phyloP scores from a whole-genome alignment of 805 yeast genomes.

The Myxozyma melibiosi region DNA sequence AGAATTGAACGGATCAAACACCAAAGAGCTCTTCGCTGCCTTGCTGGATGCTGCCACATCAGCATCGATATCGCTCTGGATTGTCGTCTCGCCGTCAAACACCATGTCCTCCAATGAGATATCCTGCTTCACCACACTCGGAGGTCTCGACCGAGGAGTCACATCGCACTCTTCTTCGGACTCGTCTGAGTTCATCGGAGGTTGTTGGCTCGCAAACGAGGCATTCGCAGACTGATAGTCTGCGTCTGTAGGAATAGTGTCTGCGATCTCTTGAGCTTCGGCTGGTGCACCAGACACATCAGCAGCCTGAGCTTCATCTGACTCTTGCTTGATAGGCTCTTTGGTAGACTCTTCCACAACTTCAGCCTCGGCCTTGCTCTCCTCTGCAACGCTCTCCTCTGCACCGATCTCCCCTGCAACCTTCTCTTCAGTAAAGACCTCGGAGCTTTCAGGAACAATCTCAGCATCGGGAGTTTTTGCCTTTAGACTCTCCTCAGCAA shows the following conservation, averaged over 20 bases:
- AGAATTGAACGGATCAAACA: constrained; percentile 17
- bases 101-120: not conserved
- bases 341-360: no score
- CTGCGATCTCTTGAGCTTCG: no score
- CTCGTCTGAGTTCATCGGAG: no score
- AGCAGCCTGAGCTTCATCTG: no score
- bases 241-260: not conserved
- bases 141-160: not conserved
- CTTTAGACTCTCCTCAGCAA: not conserved
- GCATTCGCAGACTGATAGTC: not conserved
- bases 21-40: not conserved
- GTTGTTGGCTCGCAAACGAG: not conserved
- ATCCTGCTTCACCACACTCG: not conserved
- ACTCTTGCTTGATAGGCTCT: no score
- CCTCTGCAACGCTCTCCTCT: not conserved
- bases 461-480: not conserved
- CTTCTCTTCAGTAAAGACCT: no score
- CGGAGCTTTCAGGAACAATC: not conserved
- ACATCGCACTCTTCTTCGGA: not conserved
- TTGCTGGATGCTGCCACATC: not conserved
- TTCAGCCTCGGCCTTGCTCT: no score
- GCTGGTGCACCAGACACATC: no score
- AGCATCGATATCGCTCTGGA: constrained; percentile 3
- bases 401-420: no score
- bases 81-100: not conserved